phyloP scores from a whole-genome alignment of 1,284 basidiomycete species.

The Volvariella surrecta region DNA sequence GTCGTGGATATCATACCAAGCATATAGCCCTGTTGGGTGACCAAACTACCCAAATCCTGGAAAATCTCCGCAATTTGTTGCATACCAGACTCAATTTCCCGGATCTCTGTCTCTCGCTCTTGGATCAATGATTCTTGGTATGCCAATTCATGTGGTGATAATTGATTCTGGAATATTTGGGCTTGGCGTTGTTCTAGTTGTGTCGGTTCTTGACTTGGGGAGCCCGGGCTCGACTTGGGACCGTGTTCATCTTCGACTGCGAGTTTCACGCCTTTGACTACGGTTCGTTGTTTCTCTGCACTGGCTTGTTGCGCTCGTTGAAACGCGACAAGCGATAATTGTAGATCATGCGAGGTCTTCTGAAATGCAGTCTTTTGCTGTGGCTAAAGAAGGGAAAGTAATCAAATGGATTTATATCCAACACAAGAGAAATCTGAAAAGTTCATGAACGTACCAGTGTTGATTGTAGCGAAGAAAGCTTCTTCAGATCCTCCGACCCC shows the following conservation, averaged over 20 bases:
- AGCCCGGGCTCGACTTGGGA: neutral
- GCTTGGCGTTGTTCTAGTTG: slow-evolving; percentile 56
- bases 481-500: slow-evolving; percentile 88
- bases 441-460: slow-evolving; percentile 39
- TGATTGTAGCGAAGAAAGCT: slow-evolving; percentile 62
- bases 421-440: no score
- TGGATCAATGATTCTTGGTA: slow-evolving; percentile 96
- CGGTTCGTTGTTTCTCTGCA: slow-evolving; percentile 79
- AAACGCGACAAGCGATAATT: slow-evolving; percentile 83
- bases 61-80: slow-evolving; percentile 98
- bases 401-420: slow-evolving; percentile 4
- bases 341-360: slow-evolving; percentile 91
- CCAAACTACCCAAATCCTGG: slow-evolving; percentile 90
- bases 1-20: slow-evolving; percentile 56
- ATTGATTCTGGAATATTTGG: slow-evolving; percentile 62
- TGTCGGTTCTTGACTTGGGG: slow-evolving; percentile 13
- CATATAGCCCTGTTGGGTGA: slow-evolving; percentile 92
- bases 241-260: slow-evolving; percentile 60
- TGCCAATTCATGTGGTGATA: slow-evolving; percentile 86
- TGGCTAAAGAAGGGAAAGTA: slow-evolving; percentile 34
- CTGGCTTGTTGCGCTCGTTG: slow-evolving; percentile 88
- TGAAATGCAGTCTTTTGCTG: slow-evolving; percentile 71
- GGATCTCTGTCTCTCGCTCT: slow-evolving; percentile 92
- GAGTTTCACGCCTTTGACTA: slow-evolving; percentile 74
- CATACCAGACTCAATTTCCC: slow-evolving; percentile 95